These are phyloP conservation scores for Aureobasidium subglaciale DNA, from an alignment of 2,329 filamentous ascomycete species.

Conservation along the genomic window DNA sequence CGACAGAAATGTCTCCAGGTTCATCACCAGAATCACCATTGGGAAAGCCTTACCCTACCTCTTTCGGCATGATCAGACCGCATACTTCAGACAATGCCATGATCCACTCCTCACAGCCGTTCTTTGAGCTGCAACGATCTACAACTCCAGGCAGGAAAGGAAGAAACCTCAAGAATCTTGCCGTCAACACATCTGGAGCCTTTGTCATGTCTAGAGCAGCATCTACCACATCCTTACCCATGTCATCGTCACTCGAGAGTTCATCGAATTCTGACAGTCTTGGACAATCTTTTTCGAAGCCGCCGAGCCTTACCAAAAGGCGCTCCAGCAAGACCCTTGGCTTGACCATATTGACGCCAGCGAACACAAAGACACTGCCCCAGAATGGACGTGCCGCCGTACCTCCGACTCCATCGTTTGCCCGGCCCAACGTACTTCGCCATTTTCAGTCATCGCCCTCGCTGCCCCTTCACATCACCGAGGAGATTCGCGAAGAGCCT, in stretches of 20 bases:
- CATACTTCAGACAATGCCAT: constrained; percentile 39
- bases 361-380: constrained; percentile 51
- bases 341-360: constrained; percentile 60
- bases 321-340: constrained; percentile 68
- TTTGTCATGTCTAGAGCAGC: constrained; percentile 40
- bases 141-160: constrained; percentile 56
- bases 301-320: constrained; percentile 59
- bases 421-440: constrained; percentile 44
- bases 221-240: constrained; percentile 47
- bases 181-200: constrained; percentile 59
- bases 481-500: constrained; percentile 8
- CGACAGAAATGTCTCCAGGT: constrained; percentile 84
- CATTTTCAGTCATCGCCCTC: constrained; percentile 59
- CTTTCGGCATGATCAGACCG: constrained; percentile 52
- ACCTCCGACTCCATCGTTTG: constrained; percentile 50
- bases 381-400: constrained; percentile 51
- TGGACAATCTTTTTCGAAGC: constrained; percentile 74
- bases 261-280: constrained; percentile 54
- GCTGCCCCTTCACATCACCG: constrained; percentile 37
- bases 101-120: constrained; percentile 50
- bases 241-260: constrained; percentile 39
- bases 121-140: constrained; percentile 43
- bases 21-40: constrained; percentile 87
- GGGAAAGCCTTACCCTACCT: constrained; percentile 63
- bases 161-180: constrained; percentile 80